Evolutionary conservation across 805 yeast species (phyloP).

Genomic region (Sugiyamaella mastotermitis): DNA sequence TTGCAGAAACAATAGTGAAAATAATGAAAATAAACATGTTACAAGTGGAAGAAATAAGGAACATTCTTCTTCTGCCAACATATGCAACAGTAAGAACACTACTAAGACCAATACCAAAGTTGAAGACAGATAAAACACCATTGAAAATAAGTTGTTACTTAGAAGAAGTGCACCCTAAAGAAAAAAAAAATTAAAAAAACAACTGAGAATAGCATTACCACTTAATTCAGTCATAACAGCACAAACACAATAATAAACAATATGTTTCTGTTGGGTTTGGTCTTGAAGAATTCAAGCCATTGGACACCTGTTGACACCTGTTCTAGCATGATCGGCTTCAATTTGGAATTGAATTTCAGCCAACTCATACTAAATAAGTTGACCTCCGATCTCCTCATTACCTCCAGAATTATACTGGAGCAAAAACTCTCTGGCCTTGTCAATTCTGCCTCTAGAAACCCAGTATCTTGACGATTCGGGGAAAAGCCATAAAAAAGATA

Average conservation of each 20-base stretch:
- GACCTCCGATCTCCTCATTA: constrained; percentile 19
- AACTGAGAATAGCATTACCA: constrained; percentile 22
- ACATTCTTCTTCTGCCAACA: constrained; percentile 14
- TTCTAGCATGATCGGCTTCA: constrained; percentile 18
- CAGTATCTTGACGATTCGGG: constrained; percentile 87
- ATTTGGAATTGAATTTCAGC: constrained; percentile 18
- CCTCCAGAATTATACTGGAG: constrained; percentile 16
- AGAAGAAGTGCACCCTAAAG: constrained; percentile 40
- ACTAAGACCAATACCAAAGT: constrained; percentile 4
- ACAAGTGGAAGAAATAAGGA: constrained; percentile 12
- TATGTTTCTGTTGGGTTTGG: constrained; percentile 10
- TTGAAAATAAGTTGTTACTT: constrained; percentile 12
- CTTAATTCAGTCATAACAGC: constrained; percentile 10
- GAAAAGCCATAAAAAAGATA: constrained; percentile 41
- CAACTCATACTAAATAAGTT: constrained; percentile 23
- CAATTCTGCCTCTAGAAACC: constrained; percentile 52
- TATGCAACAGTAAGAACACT: constrained; percentile 9
- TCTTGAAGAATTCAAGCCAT: constrained; percentile 6
- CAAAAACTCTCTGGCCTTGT: constrained; percentile 47
- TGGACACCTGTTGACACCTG: constrained; percentile 5
- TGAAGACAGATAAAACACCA: constrained; percentile 7
- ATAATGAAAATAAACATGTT: constrained; percentile 20
- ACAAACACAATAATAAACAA: constrained; percentile 5
- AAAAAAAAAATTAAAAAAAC: constrained; percentile 46
- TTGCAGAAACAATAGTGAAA: constrained; percentile 47